phyloP scores from a whole-genome alignment of 768 basidiomycete genomes.

The Auriscalpium microsporum region DNA sequence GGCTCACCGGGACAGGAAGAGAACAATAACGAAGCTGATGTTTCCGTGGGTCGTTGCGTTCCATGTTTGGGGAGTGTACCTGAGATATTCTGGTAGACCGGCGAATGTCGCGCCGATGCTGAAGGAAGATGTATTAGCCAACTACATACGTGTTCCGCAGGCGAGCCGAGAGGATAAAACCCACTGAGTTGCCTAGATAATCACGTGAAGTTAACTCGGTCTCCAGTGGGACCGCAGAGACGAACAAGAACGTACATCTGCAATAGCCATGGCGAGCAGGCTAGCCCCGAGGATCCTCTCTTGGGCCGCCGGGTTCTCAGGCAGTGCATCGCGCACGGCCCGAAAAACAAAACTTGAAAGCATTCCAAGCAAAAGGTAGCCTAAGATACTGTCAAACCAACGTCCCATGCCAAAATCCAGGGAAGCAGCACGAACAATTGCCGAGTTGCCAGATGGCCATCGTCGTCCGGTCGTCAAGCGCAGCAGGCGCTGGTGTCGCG shows the following conservation, averaged over 20 bases:
- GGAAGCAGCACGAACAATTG: constrained; percentile 39
- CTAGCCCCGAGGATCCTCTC: constrained; percentile 61
- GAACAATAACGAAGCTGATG: constrained; percentile 50
- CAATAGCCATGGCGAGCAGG: constrained; percentile 55
- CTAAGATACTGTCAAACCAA: constrained; percentile 24
- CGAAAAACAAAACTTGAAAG: constrained; percentile 62
- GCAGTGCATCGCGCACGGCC: constrained; percentile 52
- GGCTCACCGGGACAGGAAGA: constrained; percentile 50
- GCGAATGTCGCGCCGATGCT: constrained; percentile 53
- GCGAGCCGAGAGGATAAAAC: no score
- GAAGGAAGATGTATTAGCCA: background rate
- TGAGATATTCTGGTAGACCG: constrained; percentile 48
- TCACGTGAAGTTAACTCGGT: background rate
- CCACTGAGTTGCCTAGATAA: constrained; percentile 50
- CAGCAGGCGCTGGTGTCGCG: constrained; percentile 21
- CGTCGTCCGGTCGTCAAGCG: constrained; percentile 40
- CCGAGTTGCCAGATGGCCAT: constrained; percentile 64
- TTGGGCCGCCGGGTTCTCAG: constrained; percentile 48
- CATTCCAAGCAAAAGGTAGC: constrained; percentile 56
- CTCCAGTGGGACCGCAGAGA: constrained; percentile 1
- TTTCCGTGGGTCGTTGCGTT: constrained; percentile 73
- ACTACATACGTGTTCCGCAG: background rate
- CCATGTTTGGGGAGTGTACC: constrained; percentile 46
- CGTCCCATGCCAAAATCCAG: background rate
- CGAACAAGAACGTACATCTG: constrained; percentile 45